Evolutionary conservation across 2,329 filamentous ascomycete species (phyloP).

Genomic region (Cladosporium sp.): DNA sequence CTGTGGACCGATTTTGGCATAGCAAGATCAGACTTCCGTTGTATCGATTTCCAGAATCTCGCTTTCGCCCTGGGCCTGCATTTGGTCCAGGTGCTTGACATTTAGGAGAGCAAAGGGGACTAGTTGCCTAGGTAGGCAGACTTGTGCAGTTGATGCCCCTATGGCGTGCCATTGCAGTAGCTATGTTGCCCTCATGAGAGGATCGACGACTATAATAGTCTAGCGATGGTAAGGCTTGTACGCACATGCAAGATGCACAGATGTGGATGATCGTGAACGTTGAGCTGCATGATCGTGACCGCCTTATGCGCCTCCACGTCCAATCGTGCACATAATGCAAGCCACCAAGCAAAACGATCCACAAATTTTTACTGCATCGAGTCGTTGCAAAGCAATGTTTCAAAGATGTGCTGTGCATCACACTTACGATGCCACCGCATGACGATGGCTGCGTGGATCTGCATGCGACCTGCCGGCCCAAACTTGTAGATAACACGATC

Average conservation of each 20-base stretch:
- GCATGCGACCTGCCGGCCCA: no score
- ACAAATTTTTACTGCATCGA: background rate
- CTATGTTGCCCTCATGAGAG: background rate
- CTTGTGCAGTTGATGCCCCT: background rate
- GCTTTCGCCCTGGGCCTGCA: background rate
- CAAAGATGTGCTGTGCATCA: no score
- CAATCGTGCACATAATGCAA: background rate
- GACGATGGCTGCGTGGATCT: no score
- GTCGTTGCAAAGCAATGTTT: background rate
- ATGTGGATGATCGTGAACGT: background rate
- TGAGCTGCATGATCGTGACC: background rate
- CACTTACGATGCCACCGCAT: no score
- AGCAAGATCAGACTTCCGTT: no score
- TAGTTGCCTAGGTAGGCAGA: background rate
- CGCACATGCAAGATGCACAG: background rate
- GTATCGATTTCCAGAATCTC: background rate
- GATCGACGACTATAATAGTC: background rate
- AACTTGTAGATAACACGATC: no score
- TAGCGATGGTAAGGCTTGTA: background rate
- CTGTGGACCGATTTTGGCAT: background rate
- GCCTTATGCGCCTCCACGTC: background rate
- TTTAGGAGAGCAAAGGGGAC: background rate
- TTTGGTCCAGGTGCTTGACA: background rate
- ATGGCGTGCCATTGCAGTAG: background rate
- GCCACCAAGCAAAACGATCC: background rate